Base-by-base conservation (phyloP, 2,329 filamentous ascomycete species). In the Annulohypoxylon truncatum region DNA sequence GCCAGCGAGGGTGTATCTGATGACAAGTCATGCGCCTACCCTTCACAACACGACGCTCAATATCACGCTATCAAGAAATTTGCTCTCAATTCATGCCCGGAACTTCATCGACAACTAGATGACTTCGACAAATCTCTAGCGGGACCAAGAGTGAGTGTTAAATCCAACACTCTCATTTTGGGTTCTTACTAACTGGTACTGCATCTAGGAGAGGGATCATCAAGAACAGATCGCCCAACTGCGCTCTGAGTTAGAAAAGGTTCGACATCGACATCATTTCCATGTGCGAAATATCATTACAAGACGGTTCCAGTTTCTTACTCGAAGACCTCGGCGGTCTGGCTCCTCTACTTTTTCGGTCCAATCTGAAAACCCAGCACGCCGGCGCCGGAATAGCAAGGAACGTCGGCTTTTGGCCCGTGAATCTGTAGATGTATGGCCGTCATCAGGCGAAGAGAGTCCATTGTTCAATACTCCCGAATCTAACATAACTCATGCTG, bases 391-490 rank as follows among this genome's bases (percentile, higher is more conserved):
- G 0, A 46, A 66, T 22, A 72, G 69, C 9, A 74, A 67, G 28
- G 71, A 74, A 42, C 74, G 74, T 3, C 74, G 75, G 6, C 66
- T 72, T 26, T 66, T 73, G 6, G 72, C 76, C 9, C 74, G 76
- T 4, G 70, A 73, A 28, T 74, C 73, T 8, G 61, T 68, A 13
- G 72, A 75, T 26, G 71, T 73, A 1, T 75, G 69, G 69, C 73
- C 74, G 5, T 75, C 74, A 10, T 76, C 75, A 2, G 71, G 73
- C 4, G 71, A 75, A 12, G 75, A 76, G 46, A 72, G 64, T 7
- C 74, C 72, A 2, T 29, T 76, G 4, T 76, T 72, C 51, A 75
- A 76, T 24, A 77, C 74, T 2, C 75, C 75, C 1, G 72, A 73
- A 58, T 72, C 74, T 0, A 48, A 64, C 40, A 28, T 50, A 13